These are phyloP conservation scores for Ensete glaucum DNA, from an alignment of 176 grass and related monocot species.

Conservation along the genomic window DNA sequence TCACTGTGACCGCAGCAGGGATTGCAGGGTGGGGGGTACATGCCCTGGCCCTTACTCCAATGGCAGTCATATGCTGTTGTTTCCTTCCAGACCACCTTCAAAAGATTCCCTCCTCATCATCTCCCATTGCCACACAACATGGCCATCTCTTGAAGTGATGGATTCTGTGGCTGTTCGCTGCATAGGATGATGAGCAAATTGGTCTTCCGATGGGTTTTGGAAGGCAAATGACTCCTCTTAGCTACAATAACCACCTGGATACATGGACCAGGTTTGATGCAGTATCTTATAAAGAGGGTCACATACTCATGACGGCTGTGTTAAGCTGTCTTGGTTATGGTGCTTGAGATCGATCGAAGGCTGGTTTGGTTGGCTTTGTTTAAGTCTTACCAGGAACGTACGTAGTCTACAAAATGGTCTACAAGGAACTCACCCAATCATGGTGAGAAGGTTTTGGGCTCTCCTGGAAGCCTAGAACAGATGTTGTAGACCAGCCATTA, in stretches of 20 bases:
- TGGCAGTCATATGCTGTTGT: slow-evolving; percentile 13
- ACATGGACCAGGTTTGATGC: too few relatives aligned
- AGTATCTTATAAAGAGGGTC: too few relatives aligned
- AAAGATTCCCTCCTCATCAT: slow-evolving; percentile 13
- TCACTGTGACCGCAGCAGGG: background rate
- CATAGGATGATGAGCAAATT: background rate
- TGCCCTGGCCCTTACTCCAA: slow-evolving; percentile 7
- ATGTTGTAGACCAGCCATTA: too few relatives aligned
- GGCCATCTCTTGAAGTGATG: background rate
- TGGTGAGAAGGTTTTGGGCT: background rate
- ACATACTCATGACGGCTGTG: background rate
- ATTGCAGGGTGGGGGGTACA: slow-evolving; percentile 1
- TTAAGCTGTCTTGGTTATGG: too few relatives aligned
- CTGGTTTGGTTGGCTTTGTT: background rate
- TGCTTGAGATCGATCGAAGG: too few relatives aligned
- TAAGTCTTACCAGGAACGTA: background rate
- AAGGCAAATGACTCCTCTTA: too few relatives aligned
- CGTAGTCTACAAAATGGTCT: background rate
- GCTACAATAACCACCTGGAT: too few relatives aligned
- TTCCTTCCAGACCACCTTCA: slow-evolving; percentile 10
- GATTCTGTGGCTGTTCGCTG: background rate
- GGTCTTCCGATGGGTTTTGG: too few relatives aligned
- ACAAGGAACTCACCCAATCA: background rate
- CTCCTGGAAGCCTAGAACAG: background rate
- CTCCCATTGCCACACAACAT: slow-evolving; percentile 2